phyloP scores from a whole-genome alignment of 2,329 filamentous ascomycete genomes.

The Exserohilum rostratum region DNA sequence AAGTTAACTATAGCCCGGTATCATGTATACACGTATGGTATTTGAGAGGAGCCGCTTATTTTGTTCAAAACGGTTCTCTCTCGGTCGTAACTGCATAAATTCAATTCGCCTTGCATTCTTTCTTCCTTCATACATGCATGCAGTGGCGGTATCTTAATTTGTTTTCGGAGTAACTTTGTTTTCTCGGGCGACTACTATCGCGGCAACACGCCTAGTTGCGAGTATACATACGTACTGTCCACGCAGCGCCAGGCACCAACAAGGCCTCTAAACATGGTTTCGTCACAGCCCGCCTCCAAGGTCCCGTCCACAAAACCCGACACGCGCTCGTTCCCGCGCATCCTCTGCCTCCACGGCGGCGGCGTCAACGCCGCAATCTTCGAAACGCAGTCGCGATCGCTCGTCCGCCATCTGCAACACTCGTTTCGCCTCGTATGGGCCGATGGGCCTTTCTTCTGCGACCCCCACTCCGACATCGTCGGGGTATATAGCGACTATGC shows the following conservation, averaged over 20 bases:
- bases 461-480: conserved; percentile 66
- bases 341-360: conserved; percentile 82
- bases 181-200: too few relatives aligned
- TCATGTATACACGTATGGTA: too few relatives aligned
- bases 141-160: too few relatives aligned
- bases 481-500: conserved; percentile 69
- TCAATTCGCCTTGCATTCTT: background rate
- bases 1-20: too few relatives aligned
- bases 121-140: too few relatives aligned
- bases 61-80: too few relatives aligned
- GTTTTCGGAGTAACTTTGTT: too few relatives aligned
- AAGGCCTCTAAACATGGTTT: conserved; percentile 2
- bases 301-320: conserved; percentile 34
- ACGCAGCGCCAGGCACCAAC: too few relatives aligned
- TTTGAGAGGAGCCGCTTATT: too few relatives aligned
- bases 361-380: conserved; percentile 76
- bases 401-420: conserved; percentile 57
- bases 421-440: conserved; percentile 75
- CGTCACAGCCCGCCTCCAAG: conserved; percentile 20
- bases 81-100: too few relatives aligned
- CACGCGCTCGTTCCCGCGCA: conserved; percentile 59
- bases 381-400: conserved; percentile 67
- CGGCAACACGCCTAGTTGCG: too few relatives aligned
- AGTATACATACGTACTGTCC: background rate
- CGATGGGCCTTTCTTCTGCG: conserved; percentile 70